phyloP scores from a whole-genome alignment of 352 stramenopile genomes.

The Thraustochytrium striatum region DNA sequence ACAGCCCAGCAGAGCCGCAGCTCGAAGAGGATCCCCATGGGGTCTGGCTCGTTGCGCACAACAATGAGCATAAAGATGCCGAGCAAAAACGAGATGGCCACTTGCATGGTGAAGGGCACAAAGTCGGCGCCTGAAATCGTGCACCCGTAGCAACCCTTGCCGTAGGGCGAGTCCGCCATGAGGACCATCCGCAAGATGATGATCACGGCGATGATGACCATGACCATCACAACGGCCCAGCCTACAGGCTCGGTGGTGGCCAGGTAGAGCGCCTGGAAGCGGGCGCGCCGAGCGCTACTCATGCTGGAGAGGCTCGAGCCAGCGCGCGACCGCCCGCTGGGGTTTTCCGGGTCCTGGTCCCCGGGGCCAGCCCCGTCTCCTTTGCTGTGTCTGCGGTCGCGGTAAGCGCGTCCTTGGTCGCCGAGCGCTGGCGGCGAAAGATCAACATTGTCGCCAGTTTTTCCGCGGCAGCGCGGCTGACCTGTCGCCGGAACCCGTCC shows the following conservation, averaged over 20 bases:
- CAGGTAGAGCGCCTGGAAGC: not conserved
- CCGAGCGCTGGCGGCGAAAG: not conserved
- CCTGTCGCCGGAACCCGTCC: not conserved
- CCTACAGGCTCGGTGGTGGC: not conserved
- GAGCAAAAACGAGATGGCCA: not conserved
- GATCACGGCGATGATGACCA: not conserved
- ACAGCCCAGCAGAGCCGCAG: not conserved
- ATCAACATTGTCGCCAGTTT: not conserved
- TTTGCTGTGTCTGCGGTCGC: not conserved
- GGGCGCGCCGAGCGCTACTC: not conserved
- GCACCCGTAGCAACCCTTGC: constrained; percentile 11
- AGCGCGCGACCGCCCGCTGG: not conserved
- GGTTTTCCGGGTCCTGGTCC: not conserved
- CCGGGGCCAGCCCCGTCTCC: no score
- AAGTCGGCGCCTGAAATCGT: not conserved
- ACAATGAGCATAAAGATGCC: not conserved
- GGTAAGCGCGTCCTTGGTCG: not conserved
- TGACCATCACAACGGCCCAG: not conserved
- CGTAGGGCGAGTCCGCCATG: not conserved
- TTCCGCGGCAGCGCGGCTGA: not conserved
- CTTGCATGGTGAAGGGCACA: constrained; percentile 6
- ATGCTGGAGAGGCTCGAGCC: not conserved
- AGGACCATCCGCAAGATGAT: not conserved
- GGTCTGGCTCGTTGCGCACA: not conserved
- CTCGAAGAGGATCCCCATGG: not conserved